phyloP scores from a whole-genome alignment of 2,329 filamentous ascomycete species.

The Ophiostoma quercus region DNA sequence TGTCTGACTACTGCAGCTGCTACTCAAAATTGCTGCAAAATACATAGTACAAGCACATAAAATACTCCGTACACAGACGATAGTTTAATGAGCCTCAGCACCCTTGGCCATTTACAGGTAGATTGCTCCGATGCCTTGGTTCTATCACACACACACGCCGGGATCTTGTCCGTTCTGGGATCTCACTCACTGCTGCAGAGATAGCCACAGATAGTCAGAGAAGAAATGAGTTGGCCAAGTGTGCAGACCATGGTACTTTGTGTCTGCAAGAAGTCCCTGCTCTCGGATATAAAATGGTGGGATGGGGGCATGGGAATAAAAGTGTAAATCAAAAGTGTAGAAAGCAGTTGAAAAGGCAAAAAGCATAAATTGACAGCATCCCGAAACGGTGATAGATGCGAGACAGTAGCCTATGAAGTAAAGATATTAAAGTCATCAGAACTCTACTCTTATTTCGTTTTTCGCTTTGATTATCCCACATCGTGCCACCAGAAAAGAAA shows the following conservation, averaged over 20 bases:
- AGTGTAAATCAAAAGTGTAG: too few species aligned
- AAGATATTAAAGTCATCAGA: neutral
- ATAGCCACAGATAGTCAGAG: neutral
- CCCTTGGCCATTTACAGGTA: neutral
- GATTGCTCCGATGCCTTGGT: slow-evolving; percentile 1
- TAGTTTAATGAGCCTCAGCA: too few species aligned
- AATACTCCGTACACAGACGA: too few species aligned
- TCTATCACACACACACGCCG: neutral
- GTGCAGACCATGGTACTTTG: too few species aligned
- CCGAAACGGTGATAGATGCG: neutral
- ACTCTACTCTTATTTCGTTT: too few species aligned
- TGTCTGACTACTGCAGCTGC: too few species aligned
- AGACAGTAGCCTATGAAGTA: neutral
- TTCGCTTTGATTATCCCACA: neutral
- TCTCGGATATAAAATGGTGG: too few species aligned
- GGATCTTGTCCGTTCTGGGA: neutral
- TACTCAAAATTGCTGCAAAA: too few species aligned
- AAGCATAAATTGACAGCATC: neutral
- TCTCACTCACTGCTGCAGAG: neutral
- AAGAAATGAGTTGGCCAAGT: neutral
- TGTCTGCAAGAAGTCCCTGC: too few species aligned
- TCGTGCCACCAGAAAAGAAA: neutral
- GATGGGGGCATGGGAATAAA: too few species aligned
- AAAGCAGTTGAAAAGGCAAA: neutral
- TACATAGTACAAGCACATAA: neutral